Percentiles rank a stretch among this genome's conserved stretches.
These are phyloP conservation scores for Vaccinium macrocarpon DNA, from an alignment of 148 eudicot genomes.

Conservation along the genomic window DNA sequence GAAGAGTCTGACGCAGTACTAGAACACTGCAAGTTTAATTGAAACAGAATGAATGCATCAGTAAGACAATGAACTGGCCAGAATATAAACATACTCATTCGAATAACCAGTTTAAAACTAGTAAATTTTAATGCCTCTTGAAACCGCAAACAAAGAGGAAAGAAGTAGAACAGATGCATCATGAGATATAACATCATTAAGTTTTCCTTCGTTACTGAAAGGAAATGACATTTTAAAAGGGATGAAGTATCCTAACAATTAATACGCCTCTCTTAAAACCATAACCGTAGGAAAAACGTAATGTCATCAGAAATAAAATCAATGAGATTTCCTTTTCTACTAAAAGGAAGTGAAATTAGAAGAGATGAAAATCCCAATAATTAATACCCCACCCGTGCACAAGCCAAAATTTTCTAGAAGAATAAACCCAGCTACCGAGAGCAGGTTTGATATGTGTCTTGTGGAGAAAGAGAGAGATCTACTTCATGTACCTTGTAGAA, in stretches of 20 bases:
- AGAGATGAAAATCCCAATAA: background rate
- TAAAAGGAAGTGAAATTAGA: too few species aligned
- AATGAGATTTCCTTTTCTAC: too few species aligned
- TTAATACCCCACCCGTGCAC: background rate
- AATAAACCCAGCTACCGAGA: too few species aligned
- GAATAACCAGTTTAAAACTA: background rate
- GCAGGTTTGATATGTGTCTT: background rate
- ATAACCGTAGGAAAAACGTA: background rate
- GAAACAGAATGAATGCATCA: background rate
- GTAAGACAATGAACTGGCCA: background rate
- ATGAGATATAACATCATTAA: background rate
- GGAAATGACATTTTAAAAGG: background rate
- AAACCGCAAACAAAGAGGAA: background rate
- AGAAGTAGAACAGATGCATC: background rate
- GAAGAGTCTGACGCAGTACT: constrained; percentile 49
- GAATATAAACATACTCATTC: background rate
- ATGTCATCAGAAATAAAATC: too few species aligned
- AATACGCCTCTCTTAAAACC: background rate
- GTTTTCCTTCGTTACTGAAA: background rate
- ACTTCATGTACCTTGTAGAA: constrained; percentile 40
- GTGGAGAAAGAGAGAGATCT: background rate
- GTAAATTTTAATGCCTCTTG: background rate
- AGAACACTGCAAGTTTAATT: constrained; percentile 39
- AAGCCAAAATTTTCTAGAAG: background rate
- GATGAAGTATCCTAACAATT: background rate